phyloP scores from a whole-genome alignment of 2,329 filamentous ascomycete genomes.

The Aschersonia sp. region DNA sequence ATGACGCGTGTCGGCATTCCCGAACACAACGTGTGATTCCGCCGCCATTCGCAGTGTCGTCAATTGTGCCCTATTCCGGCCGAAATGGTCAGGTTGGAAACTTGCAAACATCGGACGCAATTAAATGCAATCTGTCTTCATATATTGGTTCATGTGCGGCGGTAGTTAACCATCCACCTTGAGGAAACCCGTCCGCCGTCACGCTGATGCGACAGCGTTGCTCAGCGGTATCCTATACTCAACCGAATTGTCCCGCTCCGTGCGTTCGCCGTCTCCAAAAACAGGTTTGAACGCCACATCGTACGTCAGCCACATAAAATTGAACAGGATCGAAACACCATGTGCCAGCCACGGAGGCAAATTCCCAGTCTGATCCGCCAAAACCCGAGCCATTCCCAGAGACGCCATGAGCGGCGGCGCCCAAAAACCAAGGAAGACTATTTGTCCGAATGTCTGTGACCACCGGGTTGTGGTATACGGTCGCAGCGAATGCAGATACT shows the following conservation, averaged over 20 bases:
- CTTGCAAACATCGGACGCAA: too few species aligned
- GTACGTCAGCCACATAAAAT: constrained; percentile 28
- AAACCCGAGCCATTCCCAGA: constrained; percentile 24
- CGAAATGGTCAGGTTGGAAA: too few species aligned
- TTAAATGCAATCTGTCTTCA: too few species aligned
- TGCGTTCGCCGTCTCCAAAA: constrained; percentile 80
- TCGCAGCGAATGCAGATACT: constrained; percentile 53
- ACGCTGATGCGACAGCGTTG: background rate
- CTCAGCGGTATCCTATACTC: background rate
- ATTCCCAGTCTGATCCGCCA: constrained; percentile 51
- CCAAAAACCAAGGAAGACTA: constrained; percentile 46
- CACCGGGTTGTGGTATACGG: constrained; percentile 55
- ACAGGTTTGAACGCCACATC: constrained; percentile 34
- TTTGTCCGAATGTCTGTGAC: constrained; percentile 51
- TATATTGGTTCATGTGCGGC: too few species aligned
- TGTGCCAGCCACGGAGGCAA: constrained; percentile 52
- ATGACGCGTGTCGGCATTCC: too few species aligned
- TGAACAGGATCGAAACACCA: constrained; percentile 36
- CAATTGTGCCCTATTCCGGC: too few species aligned
- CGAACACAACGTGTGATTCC: too few species aligned
- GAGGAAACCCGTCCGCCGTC: constrained; percentile 2
- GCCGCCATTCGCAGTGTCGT: too few species aligned
- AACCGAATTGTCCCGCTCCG: constrained; percentile 12
- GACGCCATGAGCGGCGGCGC: constrained; percentile 38
- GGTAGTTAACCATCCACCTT: too few species aligned